Percentiles rank a stretch among this genome's conserved stretches.
phyloP scores from a whole-genome alignment of 2,329 filamentous ascomycete genomes.

The Knoxdaviesia proteae region DNA sequence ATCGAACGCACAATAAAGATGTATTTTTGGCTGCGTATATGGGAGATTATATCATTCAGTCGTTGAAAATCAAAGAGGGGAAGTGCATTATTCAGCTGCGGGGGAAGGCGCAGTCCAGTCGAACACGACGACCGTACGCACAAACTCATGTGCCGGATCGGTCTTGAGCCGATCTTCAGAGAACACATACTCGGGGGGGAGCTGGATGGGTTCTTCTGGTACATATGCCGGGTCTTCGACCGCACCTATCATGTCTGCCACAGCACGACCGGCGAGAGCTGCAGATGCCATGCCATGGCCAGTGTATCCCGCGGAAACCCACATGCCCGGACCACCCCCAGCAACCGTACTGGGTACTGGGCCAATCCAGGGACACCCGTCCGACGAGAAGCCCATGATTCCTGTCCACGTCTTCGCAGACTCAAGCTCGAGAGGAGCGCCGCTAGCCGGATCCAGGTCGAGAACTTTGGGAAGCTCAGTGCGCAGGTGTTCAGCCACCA shows the following conservation, averaged over 20 bases:
- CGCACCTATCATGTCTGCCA: constrained; percentile 35
- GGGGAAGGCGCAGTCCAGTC: constrained; percentile 4
- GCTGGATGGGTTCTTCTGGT: constrained; percentile 14
- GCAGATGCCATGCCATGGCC: constrained; percentile 63
- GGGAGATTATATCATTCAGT: no score
- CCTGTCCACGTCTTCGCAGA: constrained; percentile 53
- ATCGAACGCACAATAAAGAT: no score
- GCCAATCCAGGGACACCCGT: constrained; percentile 51
- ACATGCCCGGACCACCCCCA: constrained; percentile 31
- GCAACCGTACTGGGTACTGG: constrained; percentile 30
- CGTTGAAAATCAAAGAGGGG: no score
- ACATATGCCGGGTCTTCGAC: no score
- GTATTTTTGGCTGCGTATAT: no score
- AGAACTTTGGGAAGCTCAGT: constrained; percentile 19
- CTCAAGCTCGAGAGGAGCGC: constrained; percentile 22
- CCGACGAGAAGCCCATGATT: constrained; percentile 57
- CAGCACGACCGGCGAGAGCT: constrained; percentile 42
- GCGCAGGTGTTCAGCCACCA: constrained; percentile 34
- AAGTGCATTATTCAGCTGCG: no score
- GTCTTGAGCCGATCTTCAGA: constrained; percentile 12
- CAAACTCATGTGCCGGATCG: background rate
- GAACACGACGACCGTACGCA: constrained; percentile 3
- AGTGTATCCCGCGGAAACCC: constrained; percentile 45
- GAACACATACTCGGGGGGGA: constrained; percentile 22
- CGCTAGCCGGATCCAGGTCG: constrained; percentile 16